These are phyloP conservation scores for Tetradesmus obliquus DNA, from an alignment of 139 green algal species.

Conservation along the genomic window DNA sequence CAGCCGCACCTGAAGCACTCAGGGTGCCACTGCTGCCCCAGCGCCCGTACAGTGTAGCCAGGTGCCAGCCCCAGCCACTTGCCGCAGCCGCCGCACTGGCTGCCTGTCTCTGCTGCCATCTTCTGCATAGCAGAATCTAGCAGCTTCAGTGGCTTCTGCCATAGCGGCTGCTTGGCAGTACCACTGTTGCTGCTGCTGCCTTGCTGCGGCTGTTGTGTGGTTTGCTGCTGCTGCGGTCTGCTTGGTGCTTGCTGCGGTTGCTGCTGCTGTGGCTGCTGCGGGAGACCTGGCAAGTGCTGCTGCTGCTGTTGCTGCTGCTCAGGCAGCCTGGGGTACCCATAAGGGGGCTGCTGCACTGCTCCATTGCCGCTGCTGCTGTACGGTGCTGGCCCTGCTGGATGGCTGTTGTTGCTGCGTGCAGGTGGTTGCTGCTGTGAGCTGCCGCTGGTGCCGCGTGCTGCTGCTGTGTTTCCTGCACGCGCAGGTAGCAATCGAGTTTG, in stretches of 20 bases:
- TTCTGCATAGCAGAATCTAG: background rate
- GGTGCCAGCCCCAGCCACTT: conserved; percentile 1
- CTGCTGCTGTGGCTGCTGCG: background rate
- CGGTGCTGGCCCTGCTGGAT: background rate
- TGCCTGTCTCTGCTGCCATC: background rate
- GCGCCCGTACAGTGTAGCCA: conserved; percentile 42
- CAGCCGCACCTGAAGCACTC: conserved; percentile 50
- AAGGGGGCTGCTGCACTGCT: background rate
- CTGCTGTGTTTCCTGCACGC: background rate
- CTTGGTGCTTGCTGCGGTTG: background rate
- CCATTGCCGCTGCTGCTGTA: background rate
- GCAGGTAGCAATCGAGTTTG: background rate
- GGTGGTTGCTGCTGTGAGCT: background rate
- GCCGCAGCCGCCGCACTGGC: conserved; percentile 59
- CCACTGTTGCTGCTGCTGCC: background rate
- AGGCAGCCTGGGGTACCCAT: background rate
- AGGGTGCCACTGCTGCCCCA: conserved; percentile 65
- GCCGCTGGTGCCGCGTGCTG: background rate
- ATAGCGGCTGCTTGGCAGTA: background rate
- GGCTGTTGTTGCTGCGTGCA: background rate
- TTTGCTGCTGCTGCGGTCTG: background rate
- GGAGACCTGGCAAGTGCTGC: background rate
- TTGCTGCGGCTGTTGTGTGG: background rate
- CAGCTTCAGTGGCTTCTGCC: conserved; percentile 15
- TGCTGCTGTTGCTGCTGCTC: background rate